phyloP scores from a whole-genome alignment of 805 yeast genomes.

The Hanseniaspora thailandica region DNA sequence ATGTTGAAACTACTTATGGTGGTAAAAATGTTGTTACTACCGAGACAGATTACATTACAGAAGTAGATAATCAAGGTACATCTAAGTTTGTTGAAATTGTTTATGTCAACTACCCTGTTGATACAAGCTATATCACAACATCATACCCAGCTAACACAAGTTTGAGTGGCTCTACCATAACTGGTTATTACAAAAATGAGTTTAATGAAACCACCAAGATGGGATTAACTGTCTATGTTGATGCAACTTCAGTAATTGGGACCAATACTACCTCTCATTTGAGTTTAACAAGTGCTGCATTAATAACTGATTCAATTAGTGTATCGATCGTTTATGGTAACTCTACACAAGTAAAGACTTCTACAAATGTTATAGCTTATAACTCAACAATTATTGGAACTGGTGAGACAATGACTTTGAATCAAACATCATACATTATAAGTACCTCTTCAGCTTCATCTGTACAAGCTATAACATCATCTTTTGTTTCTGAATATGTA shows the following conservation, averaged over 20 bases:
- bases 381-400: neutral
- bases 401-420: neutral
- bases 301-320: neutral
- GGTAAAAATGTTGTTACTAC: neutral
- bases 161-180: neutral
- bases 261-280: neutral
- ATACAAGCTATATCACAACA: neutral
- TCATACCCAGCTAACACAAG: neutral
- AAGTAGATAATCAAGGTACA: neutral
- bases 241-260: neutral
- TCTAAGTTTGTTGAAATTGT: neutral
- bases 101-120: conserved; percentile 1
- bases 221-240: neutral
- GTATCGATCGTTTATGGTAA: neutral
- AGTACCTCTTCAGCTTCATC: neutral
- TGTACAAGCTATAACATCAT: neutral
- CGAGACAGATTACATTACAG: conserved; percentile 1
- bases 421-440: neutral
- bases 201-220: neutral
- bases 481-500: neutral
- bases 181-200: neutral
- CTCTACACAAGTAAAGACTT: neutral
- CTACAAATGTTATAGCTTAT: neutral
- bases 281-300: neutral
- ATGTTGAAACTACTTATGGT: conserved; percentile 3